Base-by-base conservation (phyloP, 305 asterid genomes). In the Solanum hybrid region DNA sequence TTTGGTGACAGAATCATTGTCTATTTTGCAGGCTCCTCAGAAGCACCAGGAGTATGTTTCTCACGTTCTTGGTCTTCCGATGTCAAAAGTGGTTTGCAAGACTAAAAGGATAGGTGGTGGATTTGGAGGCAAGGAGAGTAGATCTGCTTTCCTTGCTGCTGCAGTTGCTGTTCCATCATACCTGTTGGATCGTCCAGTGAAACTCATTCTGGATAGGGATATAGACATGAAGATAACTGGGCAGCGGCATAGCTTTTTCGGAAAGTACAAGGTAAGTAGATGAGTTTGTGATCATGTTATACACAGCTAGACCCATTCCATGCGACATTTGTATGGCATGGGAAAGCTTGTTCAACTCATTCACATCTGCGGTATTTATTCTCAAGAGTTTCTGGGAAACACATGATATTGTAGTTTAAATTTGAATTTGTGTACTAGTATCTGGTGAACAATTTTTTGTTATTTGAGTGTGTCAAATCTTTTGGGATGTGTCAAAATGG, bases 61-160 rank as follows among this genome's bases (percentile, higher is more conserved):
- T 42, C 95, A 76, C 89, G 99, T 97, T 90, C 98, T 97, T 81
- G 98, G 98, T 90, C 97, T 97, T 89, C 97, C 99, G 57, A 97
- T 96, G 99, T 96, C 99, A 57, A 97, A 97, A 92, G 99, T 97
- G 89, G 99, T 97, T 77, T 96, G 99, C 95, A 96, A 93, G 95
- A 95, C 97, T 39, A 97, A 97, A 95, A 93, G 99, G 94, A 94
- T 96, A 87, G 99, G 99, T 26, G 99, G 99, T 93, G 99, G 99
- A 86, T 97, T 97, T 91, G 99, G 99, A 89, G 99, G 99, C 89
- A 97, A 97, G 94, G 99, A 97, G 90, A 97, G 98, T 73, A 95
- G 99, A 87, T 95, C 98, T 80, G 98, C 96, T 91, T 90, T 93
- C 81, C 34, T 97, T 92, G 98, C 99, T 90, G 99, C 99, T 28